Evolutionary conservation across 1,284 basidiomycete species (phyloP).

Genomic region (Trametes versicolor): DNA sequence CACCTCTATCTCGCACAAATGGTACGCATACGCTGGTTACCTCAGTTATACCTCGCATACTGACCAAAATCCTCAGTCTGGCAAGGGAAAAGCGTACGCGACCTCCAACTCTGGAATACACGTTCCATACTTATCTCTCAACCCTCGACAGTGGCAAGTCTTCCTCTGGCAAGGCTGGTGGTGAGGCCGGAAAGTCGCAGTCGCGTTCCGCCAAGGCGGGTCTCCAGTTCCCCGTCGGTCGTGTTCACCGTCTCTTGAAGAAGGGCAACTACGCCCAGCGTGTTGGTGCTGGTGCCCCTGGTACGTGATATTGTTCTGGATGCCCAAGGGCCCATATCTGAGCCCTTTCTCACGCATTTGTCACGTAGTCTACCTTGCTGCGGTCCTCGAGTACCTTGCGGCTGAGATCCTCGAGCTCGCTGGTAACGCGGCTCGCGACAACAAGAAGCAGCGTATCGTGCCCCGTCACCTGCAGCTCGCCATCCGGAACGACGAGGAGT

Average conservation of each 20-base stretch:
- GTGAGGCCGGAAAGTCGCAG: constrained; percentile 56
- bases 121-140: constrained; percentile 20
- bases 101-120: neutral
- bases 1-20: constrained; percentile 39
- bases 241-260: constrained; percentile 88
- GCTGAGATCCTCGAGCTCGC: constrained; percentile 92
- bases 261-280: constrained; percentile 83
- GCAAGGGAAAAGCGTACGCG: constrained; percentile 63
- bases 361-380: constrained; percentile 83
- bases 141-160: constrained; percentile 57
- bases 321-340: constrained; percentile 1
- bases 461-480: constrained; percentile 89
- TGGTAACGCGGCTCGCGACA: constrained; percentile 82
- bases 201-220: constrained; percentile 84
- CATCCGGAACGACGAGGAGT: constrained; percentile 87
- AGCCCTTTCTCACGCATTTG: neutral
- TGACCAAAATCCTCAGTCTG: constrained; percentile 50
- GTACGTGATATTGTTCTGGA: constrained; percentile 49
- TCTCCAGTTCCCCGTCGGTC: constrained; percentile 88
- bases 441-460: constrained; percentile 85
- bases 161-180: constrained; percentile 63
- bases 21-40: constrained; percentile 38
- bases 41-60: constrained; percentile 21
- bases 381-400: constrained; percentile 85
- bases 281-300: constrained; percentile 77